Base-by-base conservation (phyloP, 768 basidiomycete genomes). In the Lactarius deliciosus region DNA sequence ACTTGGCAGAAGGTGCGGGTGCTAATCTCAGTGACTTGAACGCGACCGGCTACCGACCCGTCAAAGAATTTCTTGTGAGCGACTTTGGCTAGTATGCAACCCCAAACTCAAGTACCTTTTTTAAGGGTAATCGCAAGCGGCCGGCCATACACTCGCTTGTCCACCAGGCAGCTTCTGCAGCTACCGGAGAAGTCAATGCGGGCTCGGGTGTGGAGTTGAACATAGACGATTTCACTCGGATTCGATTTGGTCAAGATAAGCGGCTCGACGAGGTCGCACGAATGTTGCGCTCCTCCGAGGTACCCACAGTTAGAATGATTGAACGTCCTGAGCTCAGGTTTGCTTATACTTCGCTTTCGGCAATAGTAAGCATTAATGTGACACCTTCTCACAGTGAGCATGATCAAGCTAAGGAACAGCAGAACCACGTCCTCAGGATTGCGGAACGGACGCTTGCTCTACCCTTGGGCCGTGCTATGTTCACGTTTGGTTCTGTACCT, bases 251-350 rank as follows among this genome's bases (percentile, higher is more conserved):
- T 8, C 87, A 92, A 68, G 97, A 99, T 77, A 84, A 90, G 22
- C 83, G 96, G 43, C 75, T 99, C 38, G 91, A 95, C 55, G 97
- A 99, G 74, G 94, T 96, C 5, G 89, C 90, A 15, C 84, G 94
- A 1, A 91, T 98, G 85, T 76, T 99, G 20, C 92, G 91, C 69
- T 96, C 93, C 0, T 91, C 91, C 1, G 79, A 78, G 2, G 76
- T 91, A 20, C 82, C 90, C 0, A 82, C 85, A 2, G 83, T 96
- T 56, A 84, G 79, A 74, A 81, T 79, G 64, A 80, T 80, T 47
- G 89, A 94, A 60, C 83, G 89, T 43, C 85, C 87, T 57, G 88
- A 92, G 67, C 75, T 88, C 45, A 91, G 81, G 89, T 88, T 69
- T 71, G 86, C 81, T 18, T 60, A 55, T 64, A 6, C 40, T 47